phyloP scores from a whole-genome alignment of 371 early-diverging fungal genomes.

The Mortierella sp. region DNA sequence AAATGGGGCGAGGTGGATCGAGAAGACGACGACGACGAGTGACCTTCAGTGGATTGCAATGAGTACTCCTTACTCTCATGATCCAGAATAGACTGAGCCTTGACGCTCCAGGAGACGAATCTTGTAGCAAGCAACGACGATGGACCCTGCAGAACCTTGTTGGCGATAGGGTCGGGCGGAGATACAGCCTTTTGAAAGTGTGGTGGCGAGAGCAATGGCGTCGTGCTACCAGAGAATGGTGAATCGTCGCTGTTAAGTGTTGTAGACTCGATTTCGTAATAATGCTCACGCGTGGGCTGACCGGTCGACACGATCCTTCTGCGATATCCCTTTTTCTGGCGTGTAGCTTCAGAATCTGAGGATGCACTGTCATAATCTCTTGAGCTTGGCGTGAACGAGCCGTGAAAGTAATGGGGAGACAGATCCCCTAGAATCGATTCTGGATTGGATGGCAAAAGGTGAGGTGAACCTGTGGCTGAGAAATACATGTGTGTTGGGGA shows the following conservation, averaged over 20 bases:
- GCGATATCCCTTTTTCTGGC: constrained; percentile 27
- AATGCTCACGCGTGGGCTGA: constrained; percentile 32
- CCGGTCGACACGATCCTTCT: constrained; percentile 45
- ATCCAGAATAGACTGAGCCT: constrained; percentile 50
- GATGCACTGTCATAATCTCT: constrained; percentile 53
- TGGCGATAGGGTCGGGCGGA: constrained; percentile 29
- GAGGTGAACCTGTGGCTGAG: constrained; percentile 44
- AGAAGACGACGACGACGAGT: constrained; percentile 26
- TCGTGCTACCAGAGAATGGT: constrained; percentile 49
- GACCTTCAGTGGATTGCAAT: constrained; percentile 17
- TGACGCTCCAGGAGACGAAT: constrained; percentile 52
- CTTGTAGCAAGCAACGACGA: constrained; percentile 34
- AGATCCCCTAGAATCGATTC: constrained; percentile 50
- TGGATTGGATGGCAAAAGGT: constrained; percentile 42
- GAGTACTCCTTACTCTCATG: constrained; percentile 21
- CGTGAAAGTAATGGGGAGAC: constrained; percentile 50
- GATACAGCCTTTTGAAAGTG: constrained; percentile 5
- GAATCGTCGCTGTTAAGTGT: constrained; percentile 49
- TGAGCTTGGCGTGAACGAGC: constrained; percentile 40
- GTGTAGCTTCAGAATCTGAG: constrained; percentile 46
- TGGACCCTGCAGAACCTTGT: constrained; percentile 44
- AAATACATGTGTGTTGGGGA: constrained; percentile 52
- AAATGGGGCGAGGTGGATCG: constrained; percentile 35
- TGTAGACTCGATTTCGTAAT: constrained; percentile 51
- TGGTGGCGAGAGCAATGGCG: constrained; percentile 35